Base-by-base conservation (phyloP, 805 yeast genomes). In the Kluyveromyces aestuarii region DNA sequence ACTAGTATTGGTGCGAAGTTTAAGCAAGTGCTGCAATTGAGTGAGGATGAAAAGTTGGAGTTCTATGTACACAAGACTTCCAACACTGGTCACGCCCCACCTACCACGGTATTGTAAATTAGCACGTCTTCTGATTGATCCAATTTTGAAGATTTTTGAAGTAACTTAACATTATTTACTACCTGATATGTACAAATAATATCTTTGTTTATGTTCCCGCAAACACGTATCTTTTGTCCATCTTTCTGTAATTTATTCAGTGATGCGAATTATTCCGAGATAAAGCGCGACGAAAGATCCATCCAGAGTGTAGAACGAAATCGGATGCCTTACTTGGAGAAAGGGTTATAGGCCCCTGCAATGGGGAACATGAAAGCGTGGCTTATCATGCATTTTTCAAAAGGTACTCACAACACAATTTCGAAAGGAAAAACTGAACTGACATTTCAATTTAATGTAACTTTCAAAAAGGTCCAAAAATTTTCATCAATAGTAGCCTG, bases 1-100 rank as follows among this genome's bases (percentile, higher is more conserved):
- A 76, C 72, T 58, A 79, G 84, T 56, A 83, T 88, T 58, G 97
- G 97, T 62, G 82, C 81, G 65, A 82, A 83, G 66, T 86, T 91
- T 71, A 91, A 88, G 78, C 82, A 80, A 69, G 87, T 87, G 44
- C 76, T 91, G 66, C 84, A 80, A 67, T 78, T 91, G 62, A 72
- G 76, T 51, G 89, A 81, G 46, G 80, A 74, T 53, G 91, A 85
- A 59, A 79, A 80, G 64, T 74, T 91, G 59, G 97, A 90, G 73
- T 90, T 87, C 72, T 60, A 56, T 55, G 64, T 65, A 45, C 68
- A 64, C 53, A 60, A 62, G 44, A 56, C 63, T 45, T 65, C 66
- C 40, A 61, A 61, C 44, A 62, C 57, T 45, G 63, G 63, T 52
- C 61, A 62, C 53, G 61, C 65, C 45, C 63, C 61, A 52, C 66